A percentile compares a stretch with the other conserved stretches of the same genome.
These are phyloP conservation scores for Neurospora africana DNA, from an alignment of 495 filamentous ascomycete species.

Conservation along the genomic window DNA sequence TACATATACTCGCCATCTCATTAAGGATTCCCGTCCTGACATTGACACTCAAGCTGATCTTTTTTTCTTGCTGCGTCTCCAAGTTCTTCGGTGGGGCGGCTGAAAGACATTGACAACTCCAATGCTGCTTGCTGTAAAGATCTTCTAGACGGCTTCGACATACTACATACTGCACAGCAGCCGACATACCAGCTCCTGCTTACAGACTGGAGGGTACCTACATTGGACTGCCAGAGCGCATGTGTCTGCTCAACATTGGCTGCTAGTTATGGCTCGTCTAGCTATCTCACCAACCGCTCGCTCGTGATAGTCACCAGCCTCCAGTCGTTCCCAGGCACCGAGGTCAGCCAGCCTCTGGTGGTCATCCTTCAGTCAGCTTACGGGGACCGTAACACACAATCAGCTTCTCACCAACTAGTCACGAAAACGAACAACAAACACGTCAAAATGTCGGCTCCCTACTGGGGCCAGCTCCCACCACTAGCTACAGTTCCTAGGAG, in stretches of 20 bases:
- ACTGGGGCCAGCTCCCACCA: conserved; percentile 33
- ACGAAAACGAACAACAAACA: conserved; percentile 15
- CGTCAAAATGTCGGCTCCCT: conserved; percentile 31
- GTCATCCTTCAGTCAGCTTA: neutral
- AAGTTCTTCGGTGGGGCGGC: neutral
- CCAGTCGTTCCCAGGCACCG: neutral
- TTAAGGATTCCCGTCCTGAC: neutral
- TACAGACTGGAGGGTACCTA: neutral
- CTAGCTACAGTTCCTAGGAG: conserved; percentile 16
- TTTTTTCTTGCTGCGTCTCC: neutral
- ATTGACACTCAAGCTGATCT: neutral
- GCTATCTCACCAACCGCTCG: neutral
- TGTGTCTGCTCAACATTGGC: conserved; percentile 40
- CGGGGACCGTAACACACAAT: neutral
- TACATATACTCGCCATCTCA: neutral
- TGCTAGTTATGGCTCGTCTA: conserved; percentile 2
- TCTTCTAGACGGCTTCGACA: neutral
- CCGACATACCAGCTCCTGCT: neutral
- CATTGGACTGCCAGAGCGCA: conserved; percentile 25
- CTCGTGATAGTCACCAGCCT: neutral
- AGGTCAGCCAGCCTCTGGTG: neutral
- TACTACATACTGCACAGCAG: neutral
- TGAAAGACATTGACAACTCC: neutral
- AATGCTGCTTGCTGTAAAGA: neutral
- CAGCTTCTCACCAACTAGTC: neutral